These are phyloP conservation scores for Salix suchowensis DNA, from an alignment of 345 rosid genomes.

Conservation along the genomic window DNA sequence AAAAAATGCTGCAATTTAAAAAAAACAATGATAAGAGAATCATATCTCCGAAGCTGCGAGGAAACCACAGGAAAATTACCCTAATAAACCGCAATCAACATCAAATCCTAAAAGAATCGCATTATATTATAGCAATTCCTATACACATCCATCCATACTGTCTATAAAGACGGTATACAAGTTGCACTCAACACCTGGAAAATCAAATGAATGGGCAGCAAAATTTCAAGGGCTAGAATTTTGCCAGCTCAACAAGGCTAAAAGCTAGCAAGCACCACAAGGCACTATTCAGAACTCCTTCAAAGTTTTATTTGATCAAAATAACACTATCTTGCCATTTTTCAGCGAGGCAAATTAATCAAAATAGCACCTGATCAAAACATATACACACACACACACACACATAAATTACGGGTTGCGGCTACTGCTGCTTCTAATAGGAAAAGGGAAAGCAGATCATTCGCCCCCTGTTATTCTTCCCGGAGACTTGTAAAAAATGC, in stretches of 20 bases:
- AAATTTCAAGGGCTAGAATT: not conserved
- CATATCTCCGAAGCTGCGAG: no score
- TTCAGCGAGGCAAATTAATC: not conserved
- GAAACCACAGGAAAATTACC: no score
- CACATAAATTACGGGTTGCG: not conserved
- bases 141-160: no score
- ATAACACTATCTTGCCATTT: not conserved
- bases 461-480: constrained; percentile 24
- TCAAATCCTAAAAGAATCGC: no score
- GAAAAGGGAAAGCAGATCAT: constrained; percentile 11
- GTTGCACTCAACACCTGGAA: not conserved
- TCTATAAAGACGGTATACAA: no score
- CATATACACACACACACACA: not conserved
- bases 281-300: not conserved
- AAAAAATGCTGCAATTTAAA: no score
- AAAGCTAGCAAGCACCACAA: not conserved
- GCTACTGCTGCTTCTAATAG: not conserved
- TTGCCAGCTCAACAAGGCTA: not conserved
- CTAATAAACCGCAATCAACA: no score
- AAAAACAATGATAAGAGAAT: no score
- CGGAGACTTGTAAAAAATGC: constrained; percentile 25
- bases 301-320: not conserved
- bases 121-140: no score
- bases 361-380: not conserved
- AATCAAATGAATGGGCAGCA: not conserved